A percentile compares a stretch with the other conserved stretches of the same genome.
Evolutionary conservation across 2,329 filamentous ascomycete species (phyloP).

Genomic region (Ophiocordyceps camponoti-saundersi): DNA sequence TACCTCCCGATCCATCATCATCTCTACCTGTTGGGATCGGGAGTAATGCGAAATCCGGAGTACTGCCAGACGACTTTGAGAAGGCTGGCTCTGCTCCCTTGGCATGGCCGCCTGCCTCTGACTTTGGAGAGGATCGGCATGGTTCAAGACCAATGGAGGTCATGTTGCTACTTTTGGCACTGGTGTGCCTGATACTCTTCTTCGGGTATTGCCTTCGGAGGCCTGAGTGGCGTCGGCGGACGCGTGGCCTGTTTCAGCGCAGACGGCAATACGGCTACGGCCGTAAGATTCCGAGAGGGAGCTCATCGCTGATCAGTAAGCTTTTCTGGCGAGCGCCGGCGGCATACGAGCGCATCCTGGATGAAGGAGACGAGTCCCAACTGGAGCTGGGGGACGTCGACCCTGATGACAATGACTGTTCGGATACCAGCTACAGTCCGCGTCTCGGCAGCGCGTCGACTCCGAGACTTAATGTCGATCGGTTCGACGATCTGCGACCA

Average conservation of each 20-base stretch:
- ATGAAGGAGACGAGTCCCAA: conserved; percentile 57
- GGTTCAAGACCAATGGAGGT: conserved; percentile 27
- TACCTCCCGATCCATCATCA: conserved; percentile 41
- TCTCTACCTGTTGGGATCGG: conserved; percentile 77
- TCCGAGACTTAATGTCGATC: conserved; percentile 38
- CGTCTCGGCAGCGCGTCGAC: conserved; percentile 45
- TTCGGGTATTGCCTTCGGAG: conserved; percentile 61
- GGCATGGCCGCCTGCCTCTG: conserved; percentile 6
- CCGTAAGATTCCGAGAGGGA: conserved; percentile 28
- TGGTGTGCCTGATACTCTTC: conserved; percentile 55
- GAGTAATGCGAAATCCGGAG: conserved; percentile 50
- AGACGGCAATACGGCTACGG: conserved; percentile 9
- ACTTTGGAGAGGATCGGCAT: conserved; percentile 26
- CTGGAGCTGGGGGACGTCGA: conserved; percentile 62
- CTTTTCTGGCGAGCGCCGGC: conserved; percentile 42
- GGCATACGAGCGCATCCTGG: conserved; percentile 69
- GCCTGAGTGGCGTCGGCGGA: conserved; percentile 46
- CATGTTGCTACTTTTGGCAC: conserved; percentile 58
- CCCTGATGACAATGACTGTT: conserved; percentile 46
- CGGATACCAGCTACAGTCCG: conserved; percentile 41
- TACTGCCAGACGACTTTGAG: conserved; percentile 64
- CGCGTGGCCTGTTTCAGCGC: conserved; percentile 12
- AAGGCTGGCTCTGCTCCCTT: conserved; percentile 46
- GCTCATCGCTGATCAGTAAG: conserved; percentile 40
- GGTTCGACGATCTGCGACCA: conserved; percentile 28